These are phyloP conservation scores for Solanum medicagineum DNA, from an alignment of 257 asterid genomes.

Conservation along the genomic window DNA sequence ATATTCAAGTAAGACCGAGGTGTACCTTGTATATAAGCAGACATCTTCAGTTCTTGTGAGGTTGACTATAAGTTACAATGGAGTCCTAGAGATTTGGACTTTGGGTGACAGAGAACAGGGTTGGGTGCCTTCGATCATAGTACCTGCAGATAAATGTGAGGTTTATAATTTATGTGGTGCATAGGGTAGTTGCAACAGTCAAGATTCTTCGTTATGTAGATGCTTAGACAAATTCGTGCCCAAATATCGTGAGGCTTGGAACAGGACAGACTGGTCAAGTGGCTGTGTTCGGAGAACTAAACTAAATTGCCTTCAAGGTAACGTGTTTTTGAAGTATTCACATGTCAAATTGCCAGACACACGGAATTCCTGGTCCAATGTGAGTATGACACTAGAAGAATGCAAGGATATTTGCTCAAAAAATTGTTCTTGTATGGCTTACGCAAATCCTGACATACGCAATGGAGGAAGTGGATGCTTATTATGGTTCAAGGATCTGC, in stretches of 20 bases:
- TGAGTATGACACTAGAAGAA: slow-evolving; percentile 2
- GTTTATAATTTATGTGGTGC: slow-evolving; percentile 29
- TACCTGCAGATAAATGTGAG: slow-evolving; percentile 24
- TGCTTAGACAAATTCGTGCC: slow-evolving; percentile 29
- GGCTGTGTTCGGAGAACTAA: slow-evolving; percentile 13
- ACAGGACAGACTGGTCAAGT: slow-evolving; percentile 6
- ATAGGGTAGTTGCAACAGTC: slow-evolving; percentile 15
- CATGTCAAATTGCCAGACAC: slow-evolving; percentile 24
- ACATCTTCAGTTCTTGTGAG: slow-evolving; percentile 4
- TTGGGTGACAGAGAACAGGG: slow-evolving; percentile 4
- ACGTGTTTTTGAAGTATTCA: slow-evolving; percentile 5
- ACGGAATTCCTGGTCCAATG: not conserved
- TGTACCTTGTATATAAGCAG: not conserved
- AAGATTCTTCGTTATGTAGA: slow-evolving; percentile 6
- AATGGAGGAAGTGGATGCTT: slow-evolving; percentile 22
- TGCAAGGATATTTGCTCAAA: slow-evolving; percentile 16
- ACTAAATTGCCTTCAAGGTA: slow-evolving; percentile 11
- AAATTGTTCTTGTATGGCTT: slow-evolving; percentile 28
- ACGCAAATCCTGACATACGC: slow-evolving; percentile 10
- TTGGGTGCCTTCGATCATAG: slow-evolving; percentile 9
- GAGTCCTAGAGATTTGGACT: slow-evolving; percentile 12
- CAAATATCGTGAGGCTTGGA: slow-evolving; percentile 8
- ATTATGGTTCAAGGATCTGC: slow-evolving; percentile 20
- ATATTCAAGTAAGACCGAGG: slow-evolving; percentile 10
- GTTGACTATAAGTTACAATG: slow-evolving; percentile 6